Evolutionary conservation across 495 filamentous ascomycete species (phyloP), one percentile per base, ranked within the genome.

Genomic region (Lasiosphaeriaceae sp.): DNA sequence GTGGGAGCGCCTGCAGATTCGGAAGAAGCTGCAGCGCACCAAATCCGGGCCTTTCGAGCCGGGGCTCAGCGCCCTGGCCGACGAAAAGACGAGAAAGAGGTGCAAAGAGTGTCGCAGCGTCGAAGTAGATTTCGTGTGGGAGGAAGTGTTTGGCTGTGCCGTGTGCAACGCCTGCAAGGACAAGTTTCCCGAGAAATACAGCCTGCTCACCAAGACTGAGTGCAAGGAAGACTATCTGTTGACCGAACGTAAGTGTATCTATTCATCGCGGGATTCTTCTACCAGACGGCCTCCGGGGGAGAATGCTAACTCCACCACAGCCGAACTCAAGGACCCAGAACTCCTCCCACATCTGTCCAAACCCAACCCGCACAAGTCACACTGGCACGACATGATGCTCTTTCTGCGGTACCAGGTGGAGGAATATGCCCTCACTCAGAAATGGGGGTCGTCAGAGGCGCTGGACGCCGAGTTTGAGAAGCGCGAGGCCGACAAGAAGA

Each of bases 331-430:
- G 57, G 94, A 98, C 63, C 80, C 83, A 53, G 90, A 92, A 46
- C 75, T 98, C 11, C 77, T 98, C 3, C 94, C 94, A 1, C 91
- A 91, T 68, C 73, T 98, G 0, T 88, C 89, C 57, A 85, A 84
- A 23, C 94, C 95, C 5, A 98, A 98, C 66, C 94, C 94, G 19
- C 93, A 97, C 69, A 96, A 96, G 66, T 83, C 86, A 0, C 91
- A 92, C 34, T 98, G 90, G 90, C 92, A 96, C 65, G 90, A 94
- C 74, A 97, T 98, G 94, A 94, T 94, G 89, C 83, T 98, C 0
- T 98, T 89, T 67, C 77, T 98, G 9, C 86, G 95, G 0, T 97
- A 85, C 56, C 95, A 98, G 66, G 87, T 98, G 2, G 94, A 98
- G 63, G 89, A 89, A 47, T 96, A 96, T 65, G 94, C 90, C 1